These are phyloP conservation scores for Nemania abortiva DNA, from an alignment of 2,329 filamentous ascomycete species.

Conservation along the genomic window DNA sequence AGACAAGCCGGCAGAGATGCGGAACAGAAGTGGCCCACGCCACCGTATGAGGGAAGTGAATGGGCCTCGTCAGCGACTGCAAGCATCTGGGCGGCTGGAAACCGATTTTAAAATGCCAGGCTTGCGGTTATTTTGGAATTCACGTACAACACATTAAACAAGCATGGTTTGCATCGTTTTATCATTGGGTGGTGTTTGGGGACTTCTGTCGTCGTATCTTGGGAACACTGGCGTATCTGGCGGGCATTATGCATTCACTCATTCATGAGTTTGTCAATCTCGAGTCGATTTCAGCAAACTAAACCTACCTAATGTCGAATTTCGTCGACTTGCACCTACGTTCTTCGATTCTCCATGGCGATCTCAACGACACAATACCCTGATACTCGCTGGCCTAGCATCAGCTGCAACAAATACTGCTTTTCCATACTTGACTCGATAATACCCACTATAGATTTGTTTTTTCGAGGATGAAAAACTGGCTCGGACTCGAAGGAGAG, in stretches of 20 bases:
- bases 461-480: conserved; percentile 48
- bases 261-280: conserved; percentile 46
- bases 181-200: conserved; percentile 53
- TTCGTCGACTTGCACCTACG: conserved; percentile 34
- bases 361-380: conserved; percentile 50
- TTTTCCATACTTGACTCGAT: conserved; percentile 48
- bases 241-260: conserved; percentile 49
- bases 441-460: conserved; percentile 54
- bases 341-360: conserved; percentile 46
- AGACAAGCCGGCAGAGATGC: conserved; percentile 61
- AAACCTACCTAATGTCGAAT: conserved; percentile 43
- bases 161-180: conserved; percentile 45
- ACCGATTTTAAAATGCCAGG: conserved; percentile 63
- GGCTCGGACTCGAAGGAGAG: conserved; percentile 43
- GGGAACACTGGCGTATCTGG: conserved; percentile 38
- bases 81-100: conserved; percentile 81
- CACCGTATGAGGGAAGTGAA: conserved; percentile 92
- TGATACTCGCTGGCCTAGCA: conserved; percentile 41
- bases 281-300: conserved; percentile 45
- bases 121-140: conserved; percentile 11
- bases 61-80: conserved; percentile 88
- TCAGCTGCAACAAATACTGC: conserved; percentile 40
- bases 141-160: conserved; percentile 3
- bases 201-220: conserved; percentile 41
- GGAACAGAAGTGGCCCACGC: conserved; percentile 88